Conservation (phyloP, 306 rosid species). For the Rubus parviflorus region DNA sequence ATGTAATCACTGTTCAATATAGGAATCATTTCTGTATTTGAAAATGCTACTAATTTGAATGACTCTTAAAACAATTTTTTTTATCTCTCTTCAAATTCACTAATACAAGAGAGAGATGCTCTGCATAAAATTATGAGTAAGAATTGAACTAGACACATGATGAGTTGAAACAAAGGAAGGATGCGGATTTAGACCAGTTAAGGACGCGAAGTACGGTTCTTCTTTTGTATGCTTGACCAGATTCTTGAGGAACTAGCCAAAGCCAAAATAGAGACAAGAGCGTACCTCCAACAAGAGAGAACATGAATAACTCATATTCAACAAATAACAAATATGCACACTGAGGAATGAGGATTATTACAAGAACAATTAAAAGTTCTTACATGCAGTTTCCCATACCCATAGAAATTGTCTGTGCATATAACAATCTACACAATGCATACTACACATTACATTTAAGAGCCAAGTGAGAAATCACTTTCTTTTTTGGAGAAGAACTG, state of each 20-base stretch:
- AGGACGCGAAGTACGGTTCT: too few relatives aligned
- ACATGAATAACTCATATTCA: neutral
- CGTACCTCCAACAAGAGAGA: neutral
- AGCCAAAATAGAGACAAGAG: neutral
- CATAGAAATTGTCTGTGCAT: neutral
- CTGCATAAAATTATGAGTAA: neutral
- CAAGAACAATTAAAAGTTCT: neutral
- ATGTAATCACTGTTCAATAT: too few relatives aligned
- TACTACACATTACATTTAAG: neutral
- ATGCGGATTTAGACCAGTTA: neutral
- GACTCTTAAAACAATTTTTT: neutral
- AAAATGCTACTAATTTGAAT: neutral
- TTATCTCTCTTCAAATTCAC: neutral
- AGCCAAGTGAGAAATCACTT: neutral
- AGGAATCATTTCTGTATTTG: too few relatives aligned
- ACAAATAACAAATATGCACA: neutral
- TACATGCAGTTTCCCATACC: neutral
- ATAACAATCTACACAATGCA: neutral
- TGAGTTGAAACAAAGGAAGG: neutral
- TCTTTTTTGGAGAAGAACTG: neutral
- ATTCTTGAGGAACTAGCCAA: neutral
- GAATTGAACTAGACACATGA: neutral
- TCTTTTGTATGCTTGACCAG: neutral
- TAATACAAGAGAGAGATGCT: neutral
- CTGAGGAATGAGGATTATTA: neutral